These are phyloP conservation scores for Euphorbia celastroides DNA, from an alignment of 441 rosid species.

Conservation along the genomic window DNA sequence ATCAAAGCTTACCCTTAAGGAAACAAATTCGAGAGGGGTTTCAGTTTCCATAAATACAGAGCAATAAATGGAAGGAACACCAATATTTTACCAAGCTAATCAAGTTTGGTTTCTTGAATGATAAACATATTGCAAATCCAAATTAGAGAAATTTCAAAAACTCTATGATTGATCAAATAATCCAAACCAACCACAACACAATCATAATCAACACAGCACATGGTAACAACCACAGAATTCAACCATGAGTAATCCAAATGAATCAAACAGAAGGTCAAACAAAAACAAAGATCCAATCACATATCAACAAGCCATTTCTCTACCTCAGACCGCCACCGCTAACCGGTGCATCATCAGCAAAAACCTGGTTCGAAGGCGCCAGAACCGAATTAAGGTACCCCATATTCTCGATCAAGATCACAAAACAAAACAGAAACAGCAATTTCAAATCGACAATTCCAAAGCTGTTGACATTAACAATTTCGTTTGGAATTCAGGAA, in stretches of 20 bases:
- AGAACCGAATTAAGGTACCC: conserved; percentile 77
- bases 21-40: no score
- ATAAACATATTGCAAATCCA: background rate
- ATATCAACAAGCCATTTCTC: background rate
- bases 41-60: no score
- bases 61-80: background rate
- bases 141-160: background rate
- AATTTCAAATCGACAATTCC: background rate
- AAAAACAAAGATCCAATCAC: conserved; percentile 5
- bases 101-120: background rate
- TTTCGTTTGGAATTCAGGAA: conserved; percentile 22
- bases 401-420: conserved; percentile 34
- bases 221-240: background rate
- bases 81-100: background rate
- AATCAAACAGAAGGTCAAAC: background rate
- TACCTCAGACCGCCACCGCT: conserved; percentile 96
- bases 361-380: conserved; percentile 65
- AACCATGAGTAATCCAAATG: background rate
- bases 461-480: conserved; percentile 13
- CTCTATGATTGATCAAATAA: background rate
- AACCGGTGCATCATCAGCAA: conserved; percentile 71
- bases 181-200: background rate
- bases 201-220: background rate
- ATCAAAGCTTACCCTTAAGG: no score
- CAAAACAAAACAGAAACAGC: conserved; percentile 9